These are phyloP conservation scores for Xylariales sp. DNA, from an alignment of 2,329 filamentous ascomycete genomes.

Conservation along the genomic window DNA sequence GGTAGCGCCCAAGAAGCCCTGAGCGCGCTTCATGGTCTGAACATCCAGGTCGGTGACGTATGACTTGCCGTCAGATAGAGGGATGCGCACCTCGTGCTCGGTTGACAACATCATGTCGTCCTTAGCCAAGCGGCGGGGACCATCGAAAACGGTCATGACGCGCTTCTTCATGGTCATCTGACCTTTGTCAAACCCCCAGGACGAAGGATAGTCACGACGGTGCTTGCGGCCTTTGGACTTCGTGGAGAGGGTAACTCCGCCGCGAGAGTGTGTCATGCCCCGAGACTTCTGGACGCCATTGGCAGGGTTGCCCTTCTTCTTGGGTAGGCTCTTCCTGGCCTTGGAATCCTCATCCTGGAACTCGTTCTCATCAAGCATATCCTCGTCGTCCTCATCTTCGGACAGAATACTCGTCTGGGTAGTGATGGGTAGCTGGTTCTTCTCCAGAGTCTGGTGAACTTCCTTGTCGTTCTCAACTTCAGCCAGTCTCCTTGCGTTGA, in stretches of 20 bases:
- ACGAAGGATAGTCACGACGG: constrained; percentile 86
- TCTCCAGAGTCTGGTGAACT: constrained; percentile 59
- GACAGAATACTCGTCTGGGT: constrained; percentile 30
- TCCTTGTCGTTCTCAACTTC: constrained; percentile 61
- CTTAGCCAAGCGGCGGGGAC: constrained; percentile 82
- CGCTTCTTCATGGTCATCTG: constrained; percentile 99
- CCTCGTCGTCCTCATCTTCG: constrained; percentile 50
- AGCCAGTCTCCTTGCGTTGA: constrained; percentile 63
- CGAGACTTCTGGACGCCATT: constrained; percentile 63
- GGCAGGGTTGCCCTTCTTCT: constrained; percentile 52
- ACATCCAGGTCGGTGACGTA: constrained; percentile 94
- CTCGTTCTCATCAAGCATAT: constrained; percentile 54
- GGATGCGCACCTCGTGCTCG: constrained; percentile 88
- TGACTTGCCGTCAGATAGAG: constrained; percentile 66
- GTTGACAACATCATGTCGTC: constrained; percentile 99
- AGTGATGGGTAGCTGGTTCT: constrained; percentile 52
- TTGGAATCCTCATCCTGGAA: constrained; percentile 55
- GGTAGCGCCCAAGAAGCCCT: constrained; percentile 75
- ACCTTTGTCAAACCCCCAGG: constrained; percentile 87
- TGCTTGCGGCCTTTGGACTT: constrained; percentile 75
- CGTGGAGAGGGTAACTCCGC: constrained; percentile 55
- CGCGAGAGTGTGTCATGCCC: constrained; percentile 74
- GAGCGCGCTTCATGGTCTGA: constrained; percentile 81
- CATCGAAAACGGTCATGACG: constrained; percentile 89
- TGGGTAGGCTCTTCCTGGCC: constrained; percentile 48